Percentiles rank a stretch among this genome's conserved stretches.
These are phyloP conservation scores for Botrytis sinoallii DNA, from an alignment of 2,329 filamentous ascomycete genomes.

Conservation along the genomic window DNA sequence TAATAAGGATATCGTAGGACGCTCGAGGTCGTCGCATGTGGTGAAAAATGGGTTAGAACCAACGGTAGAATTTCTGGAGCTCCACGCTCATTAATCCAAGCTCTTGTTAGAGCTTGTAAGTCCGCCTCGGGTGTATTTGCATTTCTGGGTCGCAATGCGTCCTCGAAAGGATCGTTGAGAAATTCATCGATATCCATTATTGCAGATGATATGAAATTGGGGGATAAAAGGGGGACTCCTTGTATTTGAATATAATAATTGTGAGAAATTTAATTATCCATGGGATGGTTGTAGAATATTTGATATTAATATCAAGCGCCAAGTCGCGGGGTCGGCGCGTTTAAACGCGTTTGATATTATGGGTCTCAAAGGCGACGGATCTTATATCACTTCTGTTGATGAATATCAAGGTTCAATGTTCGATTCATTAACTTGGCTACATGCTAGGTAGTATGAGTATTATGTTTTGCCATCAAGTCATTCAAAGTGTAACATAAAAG, in stretches of 20 bases:
- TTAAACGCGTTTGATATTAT: not conserved
- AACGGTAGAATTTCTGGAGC: conserved; percentile 86
- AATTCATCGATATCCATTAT: conserved; percentile 20
- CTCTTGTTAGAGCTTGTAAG: conserved; percentile 83
- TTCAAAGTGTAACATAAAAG: no score
- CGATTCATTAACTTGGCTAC: not conserved
- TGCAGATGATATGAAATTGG: not conserved
- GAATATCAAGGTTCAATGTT: not conserved
- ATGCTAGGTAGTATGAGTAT: not conserved
- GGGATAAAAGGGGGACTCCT: not conserved
- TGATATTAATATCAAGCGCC: not conserved
- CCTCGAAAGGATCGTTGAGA: conserved; percentile 54
- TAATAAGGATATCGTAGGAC: not conserved
- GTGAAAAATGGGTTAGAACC: conserved; percentile 31
- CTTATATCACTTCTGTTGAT: not conserved
- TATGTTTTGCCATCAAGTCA: not conserved
- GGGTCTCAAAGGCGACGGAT: not conserved
- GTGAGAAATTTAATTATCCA: not conserved
- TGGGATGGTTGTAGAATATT: not conserved
- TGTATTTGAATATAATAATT: not conserved
- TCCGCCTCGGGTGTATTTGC: conserved; percentile 70
- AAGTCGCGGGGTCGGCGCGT: not conserved
- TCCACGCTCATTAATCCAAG: conserved; percentile 89
- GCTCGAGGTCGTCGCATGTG: not conserved
- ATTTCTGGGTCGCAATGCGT: conserved; percentile 37